Conservation (phyloP, 345 rosid species). For the Eucalyptus pumila region DNA sequence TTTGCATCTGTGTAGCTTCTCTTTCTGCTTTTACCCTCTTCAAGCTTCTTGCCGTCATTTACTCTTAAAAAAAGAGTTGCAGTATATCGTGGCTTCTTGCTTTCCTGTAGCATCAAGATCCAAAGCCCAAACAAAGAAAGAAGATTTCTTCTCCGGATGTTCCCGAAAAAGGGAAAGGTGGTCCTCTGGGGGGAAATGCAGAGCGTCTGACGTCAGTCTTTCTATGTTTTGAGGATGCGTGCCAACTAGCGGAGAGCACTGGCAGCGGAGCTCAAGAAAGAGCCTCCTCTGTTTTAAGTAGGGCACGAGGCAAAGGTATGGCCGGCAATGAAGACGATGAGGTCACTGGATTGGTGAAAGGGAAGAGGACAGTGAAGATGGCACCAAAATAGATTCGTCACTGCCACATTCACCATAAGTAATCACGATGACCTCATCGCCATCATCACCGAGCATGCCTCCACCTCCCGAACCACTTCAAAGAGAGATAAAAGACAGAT, state of each 20-base stretch:
- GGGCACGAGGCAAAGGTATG: not conserved
- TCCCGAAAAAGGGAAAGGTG: not conserved
- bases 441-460: not conserved
- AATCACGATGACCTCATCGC: not conserved
- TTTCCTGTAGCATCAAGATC: not conserved
- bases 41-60: not conserved
- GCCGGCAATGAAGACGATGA: rapidly evolving
- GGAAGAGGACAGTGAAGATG: not conserved
- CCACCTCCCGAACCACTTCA: rapidly evolving
- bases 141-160: not conserved
- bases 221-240: not conserved
- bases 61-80: not conserved
- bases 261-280: not conserved
- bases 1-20: not conserved
- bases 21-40: not conserved
- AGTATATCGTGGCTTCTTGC: not conserved
- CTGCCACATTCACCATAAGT: rapidly evolving
- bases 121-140: not conserved
- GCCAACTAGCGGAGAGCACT: not conserved
- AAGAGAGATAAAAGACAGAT: rapidly evolving
- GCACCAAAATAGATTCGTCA: not conserved
- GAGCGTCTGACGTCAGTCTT: not conserved
- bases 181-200: rapidly evolving
- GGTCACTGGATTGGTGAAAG: not conserved
- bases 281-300: not conserved